phyloP scores from a whole-genome alignment of 768 basidiomycete genomes.

The Podaxis pistillaris region DNA sequence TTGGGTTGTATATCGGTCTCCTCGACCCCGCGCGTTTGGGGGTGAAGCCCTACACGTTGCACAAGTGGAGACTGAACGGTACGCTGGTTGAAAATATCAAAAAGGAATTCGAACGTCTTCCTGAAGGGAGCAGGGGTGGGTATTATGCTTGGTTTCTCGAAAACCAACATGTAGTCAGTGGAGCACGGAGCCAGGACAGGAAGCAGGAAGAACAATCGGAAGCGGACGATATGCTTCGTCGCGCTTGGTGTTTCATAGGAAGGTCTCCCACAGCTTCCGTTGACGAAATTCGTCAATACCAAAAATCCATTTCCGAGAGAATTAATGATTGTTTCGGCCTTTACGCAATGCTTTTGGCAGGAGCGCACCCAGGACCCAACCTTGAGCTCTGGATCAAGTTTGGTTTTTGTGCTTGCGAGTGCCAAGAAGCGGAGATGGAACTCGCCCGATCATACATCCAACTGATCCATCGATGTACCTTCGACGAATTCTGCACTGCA shows the following conservation, averaged over 20 bases:
- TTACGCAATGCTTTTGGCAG: background rate
- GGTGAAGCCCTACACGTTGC: constrained; percentile 26
- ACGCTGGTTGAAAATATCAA: constrained; percentile 33
- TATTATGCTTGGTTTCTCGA: constrained; percentile 36
- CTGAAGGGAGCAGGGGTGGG: constrained; percentile 21
- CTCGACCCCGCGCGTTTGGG: constrained; percentile 14
- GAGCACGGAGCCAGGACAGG: background rate
- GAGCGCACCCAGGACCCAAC: constrained; percentile 16
- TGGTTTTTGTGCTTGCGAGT: constrained; percentile 23
- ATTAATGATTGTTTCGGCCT: background rate
- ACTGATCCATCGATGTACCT: constrained; percentile 28
- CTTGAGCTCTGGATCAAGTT: constrained; percentile 20
- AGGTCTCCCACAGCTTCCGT: background rate
- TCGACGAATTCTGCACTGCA: constrained; percentile 32
- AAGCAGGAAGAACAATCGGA: background rate
- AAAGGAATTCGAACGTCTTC: constrained; percentile 23
- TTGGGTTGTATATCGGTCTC: constrained; percentile 32
- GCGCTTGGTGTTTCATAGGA: background rate
- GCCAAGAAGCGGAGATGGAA: constrained; percentile 3
- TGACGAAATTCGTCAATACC: background rate
- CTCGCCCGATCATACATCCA: constrained; percentile 20
- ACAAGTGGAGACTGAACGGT: constrained; percentile 31
- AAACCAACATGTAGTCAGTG: constrained; percentile 30
- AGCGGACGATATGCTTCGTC: background rate
- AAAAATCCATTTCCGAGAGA: background rate